Evolutionary conservation across 2,329 filamentous ascomycete genomes (phyloP).

Genomic region (Fusarium sp.): DNA sequence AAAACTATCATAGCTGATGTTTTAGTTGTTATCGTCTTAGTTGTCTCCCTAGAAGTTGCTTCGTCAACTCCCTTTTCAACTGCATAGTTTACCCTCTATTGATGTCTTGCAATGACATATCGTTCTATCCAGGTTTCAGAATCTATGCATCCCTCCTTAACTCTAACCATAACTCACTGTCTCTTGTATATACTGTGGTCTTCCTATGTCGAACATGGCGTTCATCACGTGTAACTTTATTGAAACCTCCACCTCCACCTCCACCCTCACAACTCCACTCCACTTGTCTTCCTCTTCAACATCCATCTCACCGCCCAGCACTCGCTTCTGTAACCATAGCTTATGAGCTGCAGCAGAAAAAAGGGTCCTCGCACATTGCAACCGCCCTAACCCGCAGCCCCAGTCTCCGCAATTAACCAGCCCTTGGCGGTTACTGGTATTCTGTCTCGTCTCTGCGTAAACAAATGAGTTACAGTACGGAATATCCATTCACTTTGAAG

Average conservation of each 20-base stretch:
- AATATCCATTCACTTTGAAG: neutral
- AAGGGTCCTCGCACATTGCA: slow-evolving; percentile 9
- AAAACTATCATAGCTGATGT: neutral
- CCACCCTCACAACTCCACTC: slow-evolving; percentile 11
- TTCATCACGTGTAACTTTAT: slow-evolving; percentile 29
- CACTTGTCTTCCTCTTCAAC: neutral
- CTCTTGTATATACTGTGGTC: neutral
- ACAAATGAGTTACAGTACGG: neutral
- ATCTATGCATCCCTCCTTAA: neutral
- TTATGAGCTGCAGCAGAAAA: slow-evolving; percentile 25
- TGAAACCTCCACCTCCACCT: slow-evolving; percentile 26
- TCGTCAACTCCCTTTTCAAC: slow-evolving; percentile 10
- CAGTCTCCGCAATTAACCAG: slow-evolving; percentile 11
- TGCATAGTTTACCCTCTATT: neutral
- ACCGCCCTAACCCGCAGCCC: slow-evolving; percentile 26
- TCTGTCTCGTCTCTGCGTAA: slow-evolving; percentile 8
- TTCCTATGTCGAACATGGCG: slow-evolving; percentile 11
- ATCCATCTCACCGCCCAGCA: slow-evolving; percentile 31
- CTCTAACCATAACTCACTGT: neutral
- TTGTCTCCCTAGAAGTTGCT: slow-evolving; percentile 20
- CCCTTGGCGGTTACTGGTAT: neutral
- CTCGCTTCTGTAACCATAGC: slow-evolving; percentile 5
- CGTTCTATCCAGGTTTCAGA: neutral
- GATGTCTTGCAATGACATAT: slow-evolving; percentile 9
- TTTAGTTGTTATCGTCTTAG: slow-evolving; percentile 9